phyloP scores from a whole-genome alignment of 2,329 filamentous ascomycete species.

The Ustulina deusta region DNA sequence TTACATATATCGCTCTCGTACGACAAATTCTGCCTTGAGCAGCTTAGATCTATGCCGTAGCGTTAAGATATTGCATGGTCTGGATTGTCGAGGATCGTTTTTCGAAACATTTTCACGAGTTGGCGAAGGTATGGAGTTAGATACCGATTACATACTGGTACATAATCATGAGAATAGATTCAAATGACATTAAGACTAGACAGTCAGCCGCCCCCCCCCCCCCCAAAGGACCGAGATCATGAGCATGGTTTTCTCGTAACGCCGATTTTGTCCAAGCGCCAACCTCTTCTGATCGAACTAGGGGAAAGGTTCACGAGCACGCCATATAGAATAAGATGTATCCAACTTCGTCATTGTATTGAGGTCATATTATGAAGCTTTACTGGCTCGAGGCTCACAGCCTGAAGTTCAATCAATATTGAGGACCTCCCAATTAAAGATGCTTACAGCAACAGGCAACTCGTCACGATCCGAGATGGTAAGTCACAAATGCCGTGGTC shows the following conservation, averaged over 20 bases:
- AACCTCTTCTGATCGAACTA: neutral
- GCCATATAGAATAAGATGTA: too few species aligned
- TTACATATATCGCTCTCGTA: constrained; percentile 19
- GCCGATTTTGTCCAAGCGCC: neutral
- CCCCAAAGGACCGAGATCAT: too few species aligned
- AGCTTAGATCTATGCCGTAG: constrained; percentile 26
- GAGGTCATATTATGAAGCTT: too few species aligned
- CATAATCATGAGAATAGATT: too few species aligned
- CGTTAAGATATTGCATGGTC: constrained; percentile 31
- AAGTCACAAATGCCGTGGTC: too few species aligned
- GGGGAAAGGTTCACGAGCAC: too few species aligned
- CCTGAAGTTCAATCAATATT: neutral
- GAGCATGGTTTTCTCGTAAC: neutral
- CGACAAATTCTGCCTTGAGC: constrained; percentile 5
- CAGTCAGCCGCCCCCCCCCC: too few species aligned
- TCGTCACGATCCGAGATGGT: too few species aligned
- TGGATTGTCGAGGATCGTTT: neutral
- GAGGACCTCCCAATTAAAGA: neutral
- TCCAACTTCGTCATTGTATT: neutral
- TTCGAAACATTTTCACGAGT: constrained; percentile 8
- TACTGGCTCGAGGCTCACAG: too few species aligned
- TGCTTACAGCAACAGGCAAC: too few species aligned
- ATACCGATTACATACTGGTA: neutral
- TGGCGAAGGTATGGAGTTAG: neutral
- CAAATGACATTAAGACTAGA: neutral